Percentiles rank a stretch among this genome's conserved stretches.
Evolutionary conservation across 1,284 basidiomycete genomes (phyloP).

Genomic region (Gomphus sp.): DNA sequence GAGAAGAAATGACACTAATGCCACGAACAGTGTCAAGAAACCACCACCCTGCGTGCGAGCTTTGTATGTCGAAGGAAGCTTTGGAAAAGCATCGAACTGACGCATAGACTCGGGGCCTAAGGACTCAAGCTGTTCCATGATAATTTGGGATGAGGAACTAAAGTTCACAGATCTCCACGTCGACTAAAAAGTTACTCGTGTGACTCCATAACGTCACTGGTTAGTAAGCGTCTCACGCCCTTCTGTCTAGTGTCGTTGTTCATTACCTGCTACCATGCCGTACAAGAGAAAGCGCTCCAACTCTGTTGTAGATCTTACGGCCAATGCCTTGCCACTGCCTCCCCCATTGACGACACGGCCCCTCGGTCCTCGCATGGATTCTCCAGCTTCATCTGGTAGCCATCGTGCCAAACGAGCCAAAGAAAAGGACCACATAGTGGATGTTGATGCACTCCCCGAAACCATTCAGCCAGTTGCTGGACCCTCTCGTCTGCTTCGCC

Average conservation of each 20-base stretch:
- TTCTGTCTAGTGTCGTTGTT: not conserved
- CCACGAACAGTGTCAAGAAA: conserved; percentile 77
- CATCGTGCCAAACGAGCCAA: not conserved
- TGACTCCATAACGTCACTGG: not conserved
- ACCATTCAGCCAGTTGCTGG: not conserved
- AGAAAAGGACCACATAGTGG: not conserved
- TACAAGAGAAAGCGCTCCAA: conserved; percentile 1
- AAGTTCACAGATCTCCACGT: conserved; percentile 7
- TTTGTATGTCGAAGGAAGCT: conserved; percentile 84
- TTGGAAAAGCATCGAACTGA: conserved; percentile 80
- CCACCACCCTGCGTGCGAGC: conserved; percentile 80
- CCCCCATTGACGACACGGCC: not conserved
- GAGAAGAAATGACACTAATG: conserved; percentile 61
- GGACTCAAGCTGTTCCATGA: conserved; percentile 40
- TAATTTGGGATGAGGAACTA: not conserved
- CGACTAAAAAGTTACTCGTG: not conserved
- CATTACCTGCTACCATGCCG: not conserved
- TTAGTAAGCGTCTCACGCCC: not conserved
- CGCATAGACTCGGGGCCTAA: conserved; percentile 41
- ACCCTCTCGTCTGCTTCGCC: not conserved
- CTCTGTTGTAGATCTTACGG: not conserved
- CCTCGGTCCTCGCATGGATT: not conserved
- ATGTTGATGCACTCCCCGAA: not conserved
- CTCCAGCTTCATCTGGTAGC: conserved; percentile 2
- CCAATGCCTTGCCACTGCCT: not conserved